Percentiles rank a stretch among this genome's conserved stretches.
phyloP scores from a whole-genome alignment of 257 asterid species.

The Avicennia marina region DNA sequence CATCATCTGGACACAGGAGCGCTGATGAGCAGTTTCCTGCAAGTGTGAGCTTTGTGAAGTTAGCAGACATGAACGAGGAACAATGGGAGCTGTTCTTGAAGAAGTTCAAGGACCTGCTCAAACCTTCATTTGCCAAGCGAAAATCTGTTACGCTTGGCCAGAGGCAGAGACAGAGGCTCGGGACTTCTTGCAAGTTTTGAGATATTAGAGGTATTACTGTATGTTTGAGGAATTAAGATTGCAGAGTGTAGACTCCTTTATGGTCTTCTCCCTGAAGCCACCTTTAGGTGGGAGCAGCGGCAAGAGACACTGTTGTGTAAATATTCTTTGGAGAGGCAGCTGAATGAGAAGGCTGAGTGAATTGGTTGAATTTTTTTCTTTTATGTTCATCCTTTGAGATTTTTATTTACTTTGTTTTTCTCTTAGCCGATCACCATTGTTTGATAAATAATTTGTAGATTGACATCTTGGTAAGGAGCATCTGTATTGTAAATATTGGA shows the following conservation, averaged over 20 bases:
- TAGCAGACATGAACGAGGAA: constrained; percentile 82
- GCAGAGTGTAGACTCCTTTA: constrained; percentile 34
- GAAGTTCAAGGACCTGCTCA: constrained; percentile 70
- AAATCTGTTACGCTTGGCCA: constrained; percentile 47
- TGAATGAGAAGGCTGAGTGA: constrained; percentile 32
- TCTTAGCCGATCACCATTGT: constrained; percentile 36
- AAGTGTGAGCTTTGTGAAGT: constrained; percentile 78
- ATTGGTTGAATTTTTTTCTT: constrained; percentile 30
- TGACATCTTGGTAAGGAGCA: constrained; percentile 5
- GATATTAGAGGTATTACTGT: constrained; percentile 19
- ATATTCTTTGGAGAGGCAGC: constrained; percentile 54
- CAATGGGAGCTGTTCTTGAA: constrained; percentile 79
- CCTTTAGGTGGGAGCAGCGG: constrained; percentile 18
- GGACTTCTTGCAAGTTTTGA: constrained; percentile 99
- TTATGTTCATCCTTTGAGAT: background rate
- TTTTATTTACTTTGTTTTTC: constrained; percentile 4
- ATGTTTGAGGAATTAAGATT: constrained; percentile 26
- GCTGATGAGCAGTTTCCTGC: constrained; percentile 95
- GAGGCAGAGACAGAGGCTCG: constrained; percentile 91
- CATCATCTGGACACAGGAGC: constrained; percentile 85
- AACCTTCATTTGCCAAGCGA: constrained; percentile 61
- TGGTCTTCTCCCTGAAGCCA: constrained; percentile 17
- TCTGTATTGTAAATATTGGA: constrained; percentile 38
- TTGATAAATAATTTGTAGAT: constrained; percentile 68
- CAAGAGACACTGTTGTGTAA: constrained; percentile 39